A percentile compares a stretch with the other conserved stretches of the same genome.
Conservation (phyloP, 1,284 basidiomycete genomes). For the Tremellales sp. region DNA sequence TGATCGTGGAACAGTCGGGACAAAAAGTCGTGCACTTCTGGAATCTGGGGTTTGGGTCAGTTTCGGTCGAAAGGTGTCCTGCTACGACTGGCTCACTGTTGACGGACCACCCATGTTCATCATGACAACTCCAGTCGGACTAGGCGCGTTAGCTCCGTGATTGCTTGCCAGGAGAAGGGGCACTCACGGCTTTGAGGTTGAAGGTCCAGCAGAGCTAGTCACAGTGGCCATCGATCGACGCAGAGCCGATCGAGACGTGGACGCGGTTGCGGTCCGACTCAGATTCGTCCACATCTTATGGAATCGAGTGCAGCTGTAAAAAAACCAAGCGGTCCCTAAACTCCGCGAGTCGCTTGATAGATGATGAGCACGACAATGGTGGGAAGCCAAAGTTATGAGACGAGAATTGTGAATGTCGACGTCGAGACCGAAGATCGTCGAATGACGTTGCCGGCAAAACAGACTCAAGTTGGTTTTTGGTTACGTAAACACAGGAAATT, state of each 20-base stretch:
- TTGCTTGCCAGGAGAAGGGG: constrained; percentile 13
- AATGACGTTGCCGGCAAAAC: too few species aligned
- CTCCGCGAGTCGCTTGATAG: too few species aligned
- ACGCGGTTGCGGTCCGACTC: constrained; percentile 11
- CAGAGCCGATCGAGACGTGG: constrained; percentile 5
- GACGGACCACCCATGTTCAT: constrained; percentile 98
- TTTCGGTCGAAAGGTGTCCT: neutral
- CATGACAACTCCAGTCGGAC: constrained; percentile 75
- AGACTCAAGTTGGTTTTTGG: too few species aligned
- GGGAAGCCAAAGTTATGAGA: too few species aligned
- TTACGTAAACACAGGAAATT: too few species aligned
- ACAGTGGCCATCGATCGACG: constrained; percentile 17
- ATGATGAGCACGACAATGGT: too few species aligned
- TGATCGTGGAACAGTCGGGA: constrained; percentile 90
- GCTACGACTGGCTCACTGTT: constrained; percentile 58
- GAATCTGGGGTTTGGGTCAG: constrained; percentile 55
- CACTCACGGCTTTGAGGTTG: constrained; percentile 16
- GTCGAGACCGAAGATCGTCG: too few species aligned
- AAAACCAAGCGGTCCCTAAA: too few species aligned
- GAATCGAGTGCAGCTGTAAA: too few species aligned
- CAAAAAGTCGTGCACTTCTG: constrained; percentile 85
- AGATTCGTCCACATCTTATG: too few species aligned
- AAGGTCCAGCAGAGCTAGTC: constrained; percentile 5
- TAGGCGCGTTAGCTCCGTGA: neutral
- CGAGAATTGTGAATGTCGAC: too few species aligned